Evolutionary conservation across 441 rosid species (phyloP).

Genomic region (Populus tomentosa): DNA sequence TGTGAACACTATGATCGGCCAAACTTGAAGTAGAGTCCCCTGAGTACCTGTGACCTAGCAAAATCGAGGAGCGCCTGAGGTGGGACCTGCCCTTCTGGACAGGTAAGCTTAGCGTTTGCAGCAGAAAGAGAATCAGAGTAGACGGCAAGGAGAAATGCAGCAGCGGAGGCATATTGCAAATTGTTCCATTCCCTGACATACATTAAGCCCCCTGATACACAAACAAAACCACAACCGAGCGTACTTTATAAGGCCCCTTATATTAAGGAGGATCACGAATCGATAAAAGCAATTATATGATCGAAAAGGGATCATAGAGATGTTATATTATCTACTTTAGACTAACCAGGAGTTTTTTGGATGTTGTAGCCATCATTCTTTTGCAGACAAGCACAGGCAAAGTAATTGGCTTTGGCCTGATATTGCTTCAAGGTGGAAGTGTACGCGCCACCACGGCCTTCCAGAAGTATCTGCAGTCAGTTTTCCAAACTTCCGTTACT

Average conservation of each 20-base stretch:
- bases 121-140: conserved; percentile 60
- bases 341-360: conserved; percentile 43
- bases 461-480: conserved; percentile 48
- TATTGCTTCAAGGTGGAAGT: conserved; percentile 45
- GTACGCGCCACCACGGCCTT: conserved; percentile 45
- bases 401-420: conserved; percentile 71
- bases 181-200: conserved; percentile 92
- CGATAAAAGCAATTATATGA: not conserved
- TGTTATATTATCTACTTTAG: not conserved
- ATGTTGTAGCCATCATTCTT: conserved; percentile 54
- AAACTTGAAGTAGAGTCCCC: too few relatives aligned
- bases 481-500: not conserved
- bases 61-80: conserved; percentile 54
- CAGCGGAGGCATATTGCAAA: conserved; percentile 81
- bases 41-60: conserved; percentile 58
- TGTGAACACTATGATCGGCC: too few relatives aligned
- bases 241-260: not conserved
- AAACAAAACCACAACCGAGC: conserved; percentile 7
- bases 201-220: conserved; percentile 60
- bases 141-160: conserved; percentile 62
- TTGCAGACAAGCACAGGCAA: conserved; percentile 71
- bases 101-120: conserved; percentile 38
- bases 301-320: not conserved
- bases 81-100: conserved; percentile 42
- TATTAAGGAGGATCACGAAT: not conserved